Base-by-base conservation (phyloP, 305 asterid genomes). In the Nicotiana rustica region DNA sequence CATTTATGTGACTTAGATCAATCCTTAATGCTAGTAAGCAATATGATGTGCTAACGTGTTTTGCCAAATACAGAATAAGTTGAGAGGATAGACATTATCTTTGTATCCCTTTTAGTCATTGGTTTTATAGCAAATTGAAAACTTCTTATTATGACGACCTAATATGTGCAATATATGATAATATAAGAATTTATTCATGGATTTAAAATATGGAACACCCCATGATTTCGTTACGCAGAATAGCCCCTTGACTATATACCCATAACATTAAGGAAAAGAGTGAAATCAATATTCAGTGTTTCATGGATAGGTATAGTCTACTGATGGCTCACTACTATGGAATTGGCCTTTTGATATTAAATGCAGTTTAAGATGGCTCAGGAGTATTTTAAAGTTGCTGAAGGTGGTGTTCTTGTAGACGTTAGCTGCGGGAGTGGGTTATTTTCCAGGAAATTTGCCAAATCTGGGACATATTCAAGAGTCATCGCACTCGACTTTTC, bases 371-470 rank as follows among this genome's bases (percentile, higher is more conserved):
- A 87, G 83, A 94, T 96, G 97, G 96, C 97, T 31, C 98, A 91
- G 82, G 97, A 93, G 82, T 96, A 90, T 85, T 92, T 96, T 66
- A 86, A 91, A 87, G 90, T 91, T 82, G 97, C 88, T 19, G 89
- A 90, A 86, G 98, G 98, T 57, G 99, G 99, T 33, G 89, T 92
- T 80, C 94, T 96, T 69, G 89, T 96, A 71, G 99, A 96, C 84
- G 93, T 94, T 82, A 94, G 97, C 88, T 96, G 97, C 67, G 99
- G 99, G 78, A 96, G 97, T 88, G 98, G 99, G 61, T 89, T 96
- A 82, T 96, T 96, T 86, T 94, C 98, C 71, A 85, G 99, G 88
- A 93, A 94, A 84, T 96, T 96, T 88, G 97, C 97, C 73, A 91
- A 85, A 86, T 93, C 97, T 52, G 95, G 95, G 83, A 84, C 73